These are phyloP conservation scores for Paramecium caudatum DNA, from an alignment of 73 alveolate species.

Conservation along the genomic window DNA sequence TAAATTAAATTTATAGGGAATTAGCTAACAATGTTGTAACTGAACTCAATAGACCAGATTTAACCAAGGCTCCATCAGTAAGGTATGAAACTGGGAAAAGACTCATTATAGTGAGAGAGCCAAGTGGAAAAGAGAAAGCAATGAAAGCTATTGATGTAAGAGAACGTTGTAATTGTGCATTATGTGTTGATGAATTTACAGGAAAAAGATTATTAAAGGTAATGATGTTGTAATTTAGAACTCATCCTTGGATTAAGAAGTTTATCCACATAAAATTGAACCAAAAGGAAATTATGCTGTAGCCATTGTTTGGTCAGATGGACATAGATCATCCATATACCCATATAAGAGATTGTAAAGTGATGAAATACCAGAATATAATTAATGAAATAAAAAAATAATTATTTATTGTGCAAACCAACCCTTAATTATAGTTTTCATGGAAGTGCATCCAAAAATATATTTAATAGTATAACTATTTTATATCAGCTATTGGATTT, in stretches of 20 bases:
- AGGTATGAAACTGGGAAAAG: slow-evolving; percentile 70
- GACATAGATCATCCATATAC: slow-evolving; percentile 89
- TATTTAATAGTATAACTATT: background rate
- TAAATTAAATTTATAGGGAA: slow-evolving; percentile 77
- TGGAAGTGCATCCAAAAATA: background rate
- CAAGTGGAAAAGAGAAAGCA: slow-evolving; percentile 68
- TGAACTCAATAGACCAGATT: slow-evolving; percentile 71
- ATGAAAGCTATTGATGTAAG: slow-evolving; percentile 85
- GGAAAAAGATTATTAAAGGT: slow-evolving; percentile 80
- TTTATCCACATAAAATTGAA: slow-evolving; percentile 87
- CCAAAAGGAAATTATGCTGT: slow-evolving; percentile 94
- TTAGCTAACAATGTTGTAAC: slow-evolving; percentile 81
- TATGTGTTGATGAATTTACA: slow-evolving; percentile 89
- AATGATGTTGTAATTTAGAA: background rate
- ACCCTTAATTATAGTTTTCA: slow-evolving; percentile 39
- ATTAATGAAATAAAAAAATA: slow-evolving; percentile 11
- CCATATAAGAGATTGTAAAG: slow-evolving; percentile 81
- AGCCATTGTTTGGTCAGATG: slow-evolving; percentile 94
- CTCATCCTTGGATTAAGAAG: slow-evolving; percentile 85
- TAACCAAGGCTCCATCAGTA: slow-evolving; percentile 45
- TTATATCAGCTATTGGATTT: background rate
- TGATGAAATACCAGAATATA: slow-evolving; percentile 53
- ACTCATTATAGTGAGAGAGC: slow-evolving; percentile 30
- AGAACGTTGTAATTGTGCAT: slow-evolving; percentile 88
- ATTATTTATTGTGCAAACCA: background rate